Evolutionary conservation across 129 eudicot genomes (phyloP).

Genomic region (Oenanthe sinensis): DNA sequence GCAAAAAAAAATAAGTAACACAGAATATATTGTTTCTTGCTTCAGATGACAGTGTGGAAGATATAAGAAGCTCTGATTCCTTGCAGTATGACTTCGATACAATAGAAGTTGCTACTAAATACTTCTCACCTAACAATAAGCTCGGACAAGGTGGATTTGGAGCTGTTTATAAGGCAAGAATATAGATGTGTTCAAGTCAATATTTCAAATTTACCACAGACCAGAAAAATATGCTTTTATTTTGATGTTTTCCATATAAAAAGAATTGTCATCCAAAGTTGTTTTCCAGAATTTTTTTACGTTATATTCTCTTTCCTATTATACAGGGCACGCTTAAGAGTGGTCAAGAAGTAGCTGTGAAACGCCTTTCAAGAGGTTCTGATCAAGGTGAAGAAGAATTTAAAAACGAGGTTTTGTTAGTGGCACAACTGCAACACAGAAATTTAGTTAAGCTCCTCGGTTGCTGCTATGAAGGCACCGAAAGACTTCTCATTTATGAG

Average conservation of each 20-base stretch:
- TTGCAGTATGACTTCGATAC: conserved; percentile 11
- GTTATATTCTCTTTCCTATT: not conserved
- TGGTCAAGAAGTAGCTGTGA: conserved; percentile 12
- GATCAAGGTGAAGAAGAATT: conserved; percentile 22
- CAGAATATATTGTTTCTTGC: not conserved
- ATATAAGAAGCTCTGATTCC: conserved; percentile 2
- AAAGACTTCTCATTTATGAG: conserved; percentile 31
- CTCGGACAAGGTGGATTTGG: conserved; percentile 13
- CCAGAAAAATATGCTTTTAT: not conserved
- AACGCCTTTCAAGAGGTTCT: conserved; percentile 11
- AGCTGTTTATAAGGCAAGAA: conserved; percentile 16
- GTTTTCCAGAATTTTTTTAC: too few relatives aligned
- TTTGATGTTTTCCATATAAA: too few relatives aligned
- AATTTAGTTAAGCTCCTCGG: conserved; percentile 37
- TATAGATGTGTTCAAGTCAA: not conserved
- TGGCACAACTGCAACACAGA: conserved; percentile 23
- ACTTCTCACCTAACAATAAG: conserved; percentile 4
- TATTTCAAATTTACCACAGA: not conserved
- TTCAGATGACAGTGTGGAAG: conserved; percentile 4
- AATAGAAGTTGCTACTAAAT: conserved; percentile 6
- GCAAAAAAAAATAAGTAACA: not conserved
- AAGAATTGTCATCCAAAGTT: too few relatives aligned
- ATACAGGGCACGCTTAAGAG: not conserved
- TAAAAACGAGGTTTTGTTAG: conserved; percentile 20
- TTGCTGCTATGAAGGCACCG: conserved; percentile 21